Percentiles rank a stretch among this genome's conserved stretches.
These are phyloP conservation scores for Eustoma russellianum DNA, from an alignment of 257 asterid genomes.

Conservation along the genomic window DNA sequence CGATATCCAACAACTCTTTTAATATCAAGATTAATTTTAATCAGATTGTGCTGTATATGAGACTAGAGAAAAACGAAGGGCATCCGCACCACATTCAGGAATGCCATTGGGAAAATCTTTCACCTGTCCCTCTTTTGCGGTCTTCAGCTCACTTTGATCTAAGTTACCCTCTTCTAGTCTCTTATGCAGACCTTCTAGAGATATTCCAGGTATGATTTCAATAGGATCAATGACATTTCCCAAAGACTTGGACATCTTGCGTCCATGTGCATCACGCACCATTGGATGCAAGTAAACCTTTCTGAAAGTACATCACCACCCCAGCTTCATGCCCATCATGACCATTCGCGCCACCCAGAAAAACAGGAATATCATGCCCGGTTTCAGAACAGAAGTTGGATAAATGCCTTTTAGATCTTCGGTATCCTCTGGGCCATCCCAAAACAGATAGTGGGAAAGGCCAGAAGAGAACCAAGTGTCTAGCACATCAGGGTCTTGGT, in stretches of 20 bases:
- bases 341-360: conserved; percentile 99
- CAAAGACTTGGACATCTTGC: conserved; percentile 98
- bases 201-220: conserved; percentile 77
- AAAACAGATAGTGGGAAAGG: conserved; percentile 73
- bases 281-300: conserved; percentile 98
- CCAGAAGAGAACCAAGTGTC: conserved; percentile 99
- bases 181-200: conserved; percentile 67
- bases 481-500: conserved; percentile 86
- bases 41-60: conserved; percentile 96
- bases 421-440: conserved; percentile 96
- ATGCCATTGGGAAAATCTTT: conserved; percentile 90
- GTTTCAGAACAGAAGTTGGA: conserved; percentile 91
- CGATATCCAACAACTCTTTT: conserved; percentile 96
- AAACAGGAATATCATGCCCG: conserved; percentile 90
- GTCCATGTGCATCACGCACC: conserved; percentile 98
- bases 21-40: conserved; percentile 76
- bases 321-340: conserved; percentile 95
- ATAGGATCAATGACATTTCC: conserved; percentile 93
- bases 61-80: conserved; percentile 91
- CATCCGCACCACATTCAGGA: conserved; percentile 95
- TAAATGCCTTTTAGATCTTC: conserved; percentile 64
- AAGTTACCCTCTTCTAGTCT: conserved; percentile 89
- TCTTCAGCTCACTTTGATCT: conserved; percentile 66
- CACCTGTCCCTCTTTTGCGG: conserved; percentile 80
- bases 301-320: conserved; percentile 79